phyloP scores from a whole-genome alignment of 495 filamentous ascomycete species.

The Tuber aestivum region DNA sequence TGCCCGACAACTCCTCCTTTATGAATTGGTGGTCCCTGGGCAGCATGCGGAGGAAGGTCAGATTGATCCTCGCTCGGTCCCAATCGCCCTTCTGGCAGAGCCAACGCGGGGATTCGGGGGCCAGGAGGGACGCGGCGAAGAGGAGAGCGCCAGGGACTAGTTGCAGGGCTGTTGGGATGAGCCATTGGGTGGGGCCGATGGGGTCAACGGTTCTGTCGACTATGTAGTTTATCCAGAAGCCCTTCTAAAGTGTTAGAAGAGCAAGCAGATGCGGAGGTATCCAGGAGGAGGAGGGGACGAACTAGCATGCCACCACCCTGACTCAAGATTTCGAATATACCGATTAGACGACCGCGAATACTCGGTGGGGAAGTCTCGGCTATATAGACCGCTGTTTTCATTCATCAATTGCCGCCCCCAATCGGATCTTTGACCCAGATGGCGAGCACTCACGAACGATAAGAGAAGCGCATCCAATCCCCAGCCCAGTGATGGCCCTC shows the following conservation, averaged over 20 bases:
- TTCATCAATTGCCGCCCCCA: neutral
- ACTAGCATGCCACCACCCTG: slow-evolving; percentile 39
- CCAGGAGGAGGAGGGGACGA: slow-evolving; percentile 1
- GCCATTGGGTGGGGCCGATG: slow-evolving; percentile 49
- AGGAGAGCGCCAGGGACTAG: slow-evolving; percentile 53
- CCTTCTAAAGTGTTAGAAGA: slow-evolving; percentile 12
- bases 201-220: slow-evolving; percentile 47
- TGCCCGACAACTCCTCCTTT: slow-evolving; percentile 39
- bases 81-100: slow-evolving; percentile 51
- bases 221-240: slow-evolving; percentile 52
- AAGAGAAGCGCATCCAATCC: slow-evolving; percentile 44
- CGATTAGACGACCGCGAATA: slow-evolving; percentile 46
- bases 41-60: slow-evolving; percentile 46
- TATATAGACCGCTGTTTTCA: slow-evolving; percentile 44
- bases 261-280: slow-evolving; percentile 5
- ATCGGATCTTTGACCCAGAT: neutral
- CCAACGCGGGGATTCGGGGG: slow-evolving; percentile 58
- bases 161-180: slow-evolving; percentile 56
- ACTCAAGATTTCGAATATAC: slow-evolving; percentile 42
- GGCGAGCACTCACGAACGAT: slow-evolving; percentile 42
- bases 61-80: slow-evolving; percentile 48
- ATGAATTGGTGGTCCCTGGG: slow-evolving; percentile 42
- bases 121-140: slow-evolving; percentile 48
- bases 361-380: slow-evolving; percentile 46
- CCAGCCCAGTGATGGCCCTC: slow-evolving; percentile 45